Base-by-base conservation (phyloP, 441 rosid genomes). In the Hura crepitans region DNA sequence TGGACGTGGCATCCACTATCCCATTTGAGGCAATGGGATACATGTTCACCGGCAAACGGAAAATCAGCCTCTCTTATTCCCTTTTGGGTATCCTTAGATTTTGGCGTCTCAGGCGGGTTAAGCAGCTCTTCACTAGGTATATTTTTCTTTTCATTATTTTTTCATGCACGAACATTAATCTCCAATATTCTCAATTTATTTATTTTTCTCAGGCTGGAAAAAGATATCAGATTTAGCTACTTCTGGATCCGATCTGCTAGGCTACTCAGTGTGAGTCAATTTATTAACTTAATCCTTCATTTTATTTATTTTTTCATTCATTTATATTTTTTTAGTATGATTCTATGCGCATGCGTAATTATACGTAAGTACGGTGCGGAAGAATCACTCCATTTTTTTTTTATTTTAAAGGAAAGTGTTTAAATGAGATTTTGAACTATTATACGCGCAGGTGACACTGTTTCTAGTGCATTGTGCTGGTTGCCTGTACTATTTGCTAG, bases 401-500 rank as follows among this genome's bases (percentile, higher is more conserved):
- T n/a, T n/a, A n/a, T n/a, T n/a, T n/a, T n/a, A n/a, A n/a, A n/a
- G n/a, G n/a, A n/a, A n/a, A n/a, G n/a, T n/a, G n/a, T n/a, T n/a
- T n/a, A n/a, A n/a, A n/a, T n/a, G n/a, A n/a, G n/a, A n/a, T n/a
- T n/a, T n/a, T n/a, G n/a, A n/a, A n/a, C n/a, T n/a, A 35, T 39
- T 39, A 8, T 2, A 8, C 10, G 20, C 69, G 42, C 69, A 93
- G 98, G 96, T 94, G 33, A 85, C 94, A 8, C 68, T 89, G 45
- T 87, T 92, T 68, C 84, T 87, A 62, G 89, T 82, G 62, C 99
- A 94, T 74, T 80, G 81, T 45, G 97, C 94, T 66, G 97, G 92
- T 20, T 94, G 99, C 82, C 77, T 86, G 43, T 84, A 88, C 73
- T 92, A 62, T 73, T 85, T 86, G 83, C 81, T 92, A 68, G 97